Base-by-base conservation (phyloP, 202 grass and related monocot genomes). In the Hordeum pubiflorum region DNA sequence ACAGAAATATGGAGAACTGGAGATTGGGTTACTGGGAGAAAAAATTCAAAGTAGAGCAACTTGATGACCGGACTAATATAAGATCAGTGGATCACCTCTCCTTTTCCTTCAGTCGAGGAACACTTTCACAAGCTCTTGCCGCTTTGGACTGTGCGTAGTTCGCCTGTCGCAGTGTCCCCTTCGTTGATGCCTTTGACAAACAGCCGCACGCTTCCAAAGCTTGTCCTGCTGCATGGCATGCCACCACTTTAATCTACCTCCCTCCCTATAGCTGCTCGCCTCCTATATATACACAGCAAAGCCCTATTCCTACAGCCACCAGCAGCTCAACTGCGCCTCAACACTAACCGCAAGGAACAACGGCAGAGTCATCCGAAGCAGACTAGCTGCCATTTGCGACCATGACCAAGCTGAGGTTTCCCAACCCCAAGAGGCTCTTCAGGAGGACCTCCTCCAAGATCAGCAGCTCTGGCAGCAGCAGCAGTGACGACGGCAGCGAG, bases 381-480 rank as follows among this genome's bases (percentile, higher is more conserved):
- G 27, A 29, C 27, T 29, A 29, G 27, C 27, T 29, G 1, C 27
- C 27, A 29, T 29, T 29, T 29, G 22, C 61, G 40, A 82, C 67
- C 24, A 52, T 24, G 91, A 87, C 88, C 29, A 97, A 97, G 86
- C 62, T 97, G 37, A 93, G 88, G 83, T 86, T 20, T 73, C 93
- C 93, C 59, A 97, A 93, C 87, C 93, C 93, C 54, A 97, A 93
- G 93, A 97, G 65, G 84, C 72, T 97, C 33, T 97, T 97, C 89
- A 91, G 88, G 86, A 97, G 88, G 81, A 97, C 81, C 74, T 97
- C 86, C 46, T 86, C 87, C 44, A 97, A 93, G 84, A 10, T 76
- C 52, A 91, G 84, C 38, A 56, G 71, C 14, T 21, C 63, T 5
- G 54, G 78, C 27, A 72, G 89, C 54, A 77, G 63, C 32, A 79